Evolutionary conservation across 768 basidiomycete genomes (phyloP).

Genomic region (Lactifluus volemus): DNA sequence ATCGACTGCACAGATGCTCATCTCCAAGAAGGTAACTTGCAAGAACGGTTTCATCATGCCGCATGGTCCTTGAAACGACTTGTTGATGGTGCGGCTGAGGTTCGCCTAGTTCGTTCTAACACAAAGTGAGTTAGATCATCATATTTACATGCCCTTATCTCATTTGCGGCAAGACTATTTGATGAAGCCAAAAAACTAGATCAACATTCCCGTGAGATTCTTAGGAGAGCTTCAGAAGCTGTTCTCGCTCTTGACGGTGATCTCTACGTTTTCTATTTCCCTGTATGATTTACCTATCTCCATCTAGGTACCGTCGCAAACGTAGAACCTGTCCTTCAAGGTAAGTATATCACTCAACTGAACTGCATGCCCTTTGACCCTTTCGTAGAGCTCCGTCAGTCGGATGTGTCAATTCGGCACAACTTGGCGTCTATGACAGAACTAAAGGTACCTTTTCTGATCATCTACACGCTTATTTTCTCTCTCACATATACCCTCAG

Average conservation of each 20-base stretch:
- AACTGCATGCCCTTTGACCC: not conserved
- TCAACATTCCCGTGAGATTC: not conserved
- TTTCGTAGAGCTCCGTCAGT: constrained; percentile 4
- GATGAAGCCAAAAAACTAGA: constrained; percentile 5
- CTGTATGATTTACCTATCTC: not conserved
- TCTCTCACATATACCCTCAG: constrained; percentile 30
- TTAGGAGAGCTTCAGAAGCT: not conserved
- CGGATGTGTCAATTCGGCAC: constrained; percentile 5
- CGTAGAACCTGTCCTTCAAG: constrained; percentile 44
- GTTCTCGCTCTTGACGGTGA: not conserved
- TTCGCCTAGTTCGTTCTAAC: not conserved
- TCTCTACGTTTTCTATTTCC: not conserved
- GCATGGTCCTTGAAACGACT: constrained; percentile 4
- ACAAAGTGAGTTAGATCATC: not conserved
- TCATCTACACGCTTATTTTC: not conserved
- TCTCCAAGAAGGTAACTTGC: not conserved
- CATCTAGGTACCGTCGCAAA: constrained; percentile 38
- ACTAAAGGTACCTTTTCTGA: constrained; percentile 5
- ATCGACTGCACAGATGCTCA: not conserved
- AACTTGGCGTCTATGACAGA: constrained; percentile 1
- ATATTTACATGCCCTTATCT: not conserved
- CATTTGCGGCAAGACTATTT: not conserved
- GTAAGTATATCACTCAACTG: constrained; percentile 25
- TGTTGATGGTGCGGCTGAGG: constrained; percentile 4
- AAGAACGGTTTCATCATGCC: constrained; percentile 52